These are phyloP conservation scores for Gossypium longicalyx DNA, from an alignment of 345 rosid genomes.

Conservation along the genomic window DNA sequence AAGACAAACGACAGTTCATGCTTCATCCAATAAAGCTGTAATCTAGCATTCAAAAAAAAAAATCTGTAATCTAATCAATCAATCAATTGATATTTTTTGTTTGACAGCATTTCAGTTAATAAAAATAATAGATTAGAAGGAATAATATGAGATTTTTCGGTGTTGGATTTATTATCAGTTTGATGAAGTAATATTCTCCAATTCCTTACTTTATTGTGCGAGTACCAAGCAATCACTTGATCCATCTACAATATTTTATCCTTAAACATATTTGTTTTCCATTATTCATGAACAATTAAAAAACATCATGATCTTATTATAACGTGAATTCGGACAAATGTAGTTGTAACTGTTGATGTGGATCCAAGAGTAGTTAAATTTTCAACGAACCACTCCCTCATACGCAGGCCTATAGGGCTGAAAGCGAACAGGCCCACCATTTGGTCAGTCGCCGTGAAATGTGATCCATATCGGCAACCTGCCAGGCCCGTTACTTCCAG, in stretches of 20 bases:
- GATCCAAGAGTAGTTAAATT: not conserved
- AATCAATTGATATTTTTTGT: not conserved
- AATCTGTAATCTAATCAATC: not conserved
- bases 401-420: not conserved
- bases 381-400: not conserved
- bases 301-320: too few species aligned
- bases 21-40: not conserved
- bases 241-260: slow-evolving; percentile 1
- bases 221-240: not conserved
- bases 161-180: not conserved
- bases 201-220: not conserved
- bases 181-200: not conserved
- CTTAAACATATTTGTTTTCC: too few species aligned
- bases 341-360: not conserved
- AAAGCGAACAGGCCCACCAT: not conserved
- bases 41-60: not conserved
- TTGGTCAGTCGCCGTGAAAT: too few species aligned
- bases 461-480: too few species aligned
- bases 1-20: slow-evolving; percentile 14
- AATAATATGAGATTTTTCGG: slow-evolving; percentile 9
- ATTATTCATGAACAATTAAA: too few species aligned
- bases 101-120: not conserved
- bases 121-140: not conserved
- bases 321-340: too few species aligned
- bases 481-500: too few species aligned